A percentile compares a stretch with the other conserved stretches of the same genome.
These are phyloP conservation scores for Quercus bicolor DNA, from an alignment of 306 rosid genomes.

Conservation along the genomic window DNA sequence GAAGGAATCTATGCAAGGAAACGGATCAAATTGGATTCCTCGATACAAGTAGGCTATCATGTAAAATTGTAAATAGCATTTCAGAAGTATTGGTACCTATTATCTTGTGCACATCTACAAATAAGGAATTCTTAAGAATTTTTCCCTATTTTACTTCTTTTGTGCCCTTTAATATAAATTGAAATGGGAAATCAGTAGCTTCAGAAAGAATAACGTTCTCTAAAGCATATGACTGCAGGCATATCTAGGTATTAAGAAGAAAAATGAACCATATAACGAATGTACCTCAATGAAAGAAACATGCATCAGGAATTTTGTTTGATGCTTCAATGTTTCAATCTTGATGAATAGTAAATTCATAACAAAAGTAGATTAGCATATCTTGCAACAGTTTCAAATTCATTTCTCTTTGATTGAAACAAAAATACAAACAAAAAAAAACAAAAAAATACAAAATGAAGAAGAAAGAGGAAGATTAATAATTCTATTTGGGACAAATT, in stretches of 20 bases:
- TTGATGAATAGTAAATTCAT: conserved; percentile 65
- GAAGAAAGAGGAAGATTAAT: no score
- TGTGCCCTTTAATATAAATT: not conserved
- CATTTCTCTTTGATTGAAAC: no score
- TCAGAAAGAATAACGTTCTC: not conserved
- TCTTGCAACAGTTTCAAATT: no score
- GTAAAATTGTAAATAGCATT: not conserved
- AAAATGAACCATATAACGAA: not conserved
- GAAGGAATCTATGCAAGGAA: conserved; percentile 13
- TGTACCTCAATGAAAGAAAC: conserved; percentile 80
- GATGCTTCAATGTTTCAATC: conserved; percentile 61
- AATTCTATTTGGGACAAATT: no score
- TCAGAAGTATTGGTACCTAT: not conserved
- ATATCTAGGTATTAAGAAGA: not conserved
- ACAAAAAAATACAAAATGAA: no score
- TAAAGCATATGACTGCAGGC: not conserved
- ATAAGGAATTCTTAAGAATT: not conserved
- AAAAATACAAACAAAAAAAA: no score
- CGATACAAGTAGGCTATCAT: not conserved
- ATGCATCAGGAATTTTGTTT: conserved; percentile 67
- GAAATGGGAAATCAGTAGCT: conserved; percentile 2
- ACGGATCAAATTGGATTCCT: not conserved
- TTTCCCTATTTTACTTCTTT: not conserved
- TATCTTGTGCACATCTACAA: not conserved
- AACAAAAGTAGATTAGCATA: conserved; percentile 9